These are phyloP conservation scores for Hapsidospora chrysogenum DNA, from an alignment of 495 filamentous ascomycete species.

Conservation along the genomic window DNA sequence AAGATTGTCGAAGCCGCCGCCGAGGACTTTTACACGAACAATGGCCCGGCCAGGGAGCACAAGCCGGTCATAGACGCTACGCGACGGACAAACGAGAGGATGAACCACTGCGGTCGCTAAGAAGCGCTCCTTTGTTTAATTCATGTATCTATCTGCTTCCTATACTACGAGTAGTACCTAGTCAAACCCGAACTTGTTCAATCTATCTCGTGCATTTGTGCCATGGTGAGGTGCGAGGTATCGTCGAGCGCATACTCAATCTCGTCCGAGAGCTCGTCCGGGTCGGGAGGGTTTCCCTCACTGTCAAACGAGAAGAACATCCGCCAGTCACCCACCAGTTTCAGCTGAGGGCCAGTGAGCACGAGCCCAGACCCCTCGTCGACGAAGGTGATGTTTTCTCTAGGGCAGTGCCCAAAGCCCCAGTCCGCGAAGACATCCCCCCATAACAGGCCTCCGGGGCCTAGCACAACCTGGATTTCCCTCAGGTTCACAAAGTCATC, in stretches of 20 bases:
- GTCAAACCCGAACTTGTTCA: too few species aligned
- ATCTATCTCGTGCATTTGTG: slow-evolving; percentile 3
- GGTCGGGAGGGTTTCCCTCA: slow-evolving; percentile 2
- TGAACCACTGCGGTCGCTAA: background rate
- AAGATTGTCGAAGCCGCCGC: background rate
- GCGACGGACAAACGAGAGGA: background rate
- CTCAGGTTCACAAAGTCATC: background rate
- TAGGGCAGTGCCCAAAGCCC: background rate
- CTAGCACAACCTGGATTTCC: background rate
- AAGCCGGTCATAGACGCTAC: background rate
- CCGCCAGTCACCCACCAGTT: background rate
- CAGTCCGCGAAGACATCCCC: background rate
- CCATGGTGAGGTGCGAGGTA: slow-evolving; percentile 16
- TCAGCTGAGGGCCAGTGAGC: slow-evolving; percentile 1
- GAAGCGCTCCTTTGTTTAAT: too few species aligned
- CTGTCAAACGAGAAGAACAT: background rate
- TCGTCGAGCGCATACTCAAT: background rate
- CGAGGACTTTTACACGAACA: background rate
- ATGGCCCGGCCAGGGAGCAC: background rate
- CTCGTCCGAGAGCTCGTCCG: background rate
- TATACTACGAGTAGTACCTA: too few species aligned
- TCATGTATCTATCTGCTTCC: too few species aligned
- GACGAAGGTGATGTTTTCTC: background rate
- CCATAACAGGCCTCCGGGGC: background rate
- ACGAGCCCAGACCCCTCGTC: slow-evolving; percentile 1